phyloP scores from a whole-genome alignment of 345 rosid species.

The Psidium friedrichsthalianum region DNA sequence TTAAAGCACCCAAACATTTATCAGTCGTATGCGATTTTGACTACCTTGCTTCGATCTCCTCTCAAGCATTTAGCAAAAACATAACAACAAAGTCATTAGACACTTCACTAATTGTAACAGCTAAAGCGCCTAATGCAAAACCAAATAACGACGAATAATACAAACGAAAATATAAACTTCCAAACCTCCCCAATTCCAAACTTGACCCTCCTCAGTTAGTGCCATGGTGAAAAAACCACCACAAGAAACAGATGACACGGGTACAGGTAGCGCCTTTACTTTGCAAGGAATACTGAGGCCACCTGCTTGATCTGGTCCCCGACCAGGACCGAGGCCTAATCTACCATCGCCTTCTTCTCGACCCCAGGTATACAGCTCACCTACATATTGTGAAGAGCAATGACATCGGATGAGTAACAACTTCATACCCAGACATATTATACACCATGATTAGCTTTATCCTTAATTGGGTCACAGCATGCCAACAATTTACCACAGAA shows the following conservation, averaged over 20 bases:
- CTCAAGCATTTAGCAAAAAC: not conserved
- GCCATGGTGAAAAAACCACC: slow-evolving; percentile 88
- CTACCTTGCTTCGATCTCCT: not conserved
- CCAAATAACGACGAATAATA: not conserved
- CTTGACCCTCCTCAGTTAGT: slow-evolving; percentile 61
- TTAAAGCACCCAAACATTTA: not conserved
- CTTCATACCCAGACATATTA: not conserved
- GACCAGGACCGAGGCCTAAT: slow-evolving; percentile 83
- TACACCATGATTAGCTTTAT: not conserved
- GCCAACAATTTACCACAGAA: not conserved
- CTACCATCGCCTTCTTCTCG: slow-evolving; percentile 97
- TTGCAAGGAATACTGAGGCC: slow-evolving; percentile 82
- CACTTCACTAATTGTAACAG: not conserved
- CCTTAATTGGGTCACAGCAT: not conserved
- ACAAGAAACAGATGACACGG: slow-evolving; percentile 67
- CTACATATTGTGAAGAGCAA: slow-evolving; percentile 18
- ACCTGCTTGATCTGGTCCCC: slow-evolving; percentile 91
- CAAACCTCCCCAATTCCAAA: slow-evolving; percentile 96
- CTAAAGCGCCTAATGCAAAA: not conserved
- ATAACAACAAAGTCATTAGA: not conserved
- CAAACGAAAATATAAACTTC: not conserved
- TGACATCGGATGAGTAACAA: not conserved
- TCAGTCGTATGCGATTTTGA: not conserved
- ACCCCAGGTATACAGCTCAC: slow-evolving; percentile 86
- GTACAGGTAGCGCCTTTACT: slow-evolving; percentile 56